phyloP scores from a whole-genome alignment of 2,329 filamentous ascomycete species.

The Fusarium sp. region DNA sequence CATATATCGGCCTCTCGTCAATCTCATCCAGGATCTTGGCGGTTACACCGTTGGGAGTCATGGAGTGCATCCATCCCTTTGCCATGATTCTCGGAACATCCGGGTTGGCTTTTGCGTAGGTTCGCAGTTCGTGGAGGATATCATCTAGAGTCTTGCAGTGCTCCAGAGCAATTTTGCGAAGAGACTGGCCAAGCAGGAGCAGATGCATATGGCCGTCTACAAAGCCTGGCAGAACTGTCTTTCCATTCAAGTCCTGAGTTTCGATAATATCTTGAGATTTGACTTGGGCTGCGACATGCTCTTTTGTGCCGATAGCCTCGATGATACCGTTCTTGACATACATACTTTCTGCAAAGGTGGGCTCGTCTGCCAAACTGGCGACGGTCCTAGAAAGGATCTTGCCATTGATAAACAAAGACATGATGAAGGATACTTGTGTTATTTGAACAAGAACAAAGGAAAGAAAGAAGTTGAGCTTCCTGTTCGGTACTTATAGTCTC shows the following conservation, averaged over 20 bases:
- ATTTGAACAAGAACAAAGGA: not conserved
- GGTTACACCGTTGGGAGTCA: constrained; percentile 58
- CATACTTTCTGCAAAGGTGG: constrained; percentile 49
- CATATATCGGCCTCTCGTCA: constrained; percentile 65
- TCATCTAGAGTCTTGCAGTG: constrained; percentile 61
- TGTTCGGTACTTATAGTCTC: constrained; percentile 28
- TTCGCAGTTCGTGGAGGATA: constrained; percentile 59
- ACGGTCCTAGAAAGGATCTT: constrained; percentile 44
- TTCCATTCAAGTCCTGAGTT: constrained; percentile 47
- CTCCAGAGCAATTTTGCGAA: constrained; percentile 62
- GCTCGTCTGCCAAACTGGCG: constrained; percentile 40
- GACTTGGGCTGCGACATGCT: constrained; percentile 42
- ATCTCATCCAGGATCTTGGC: constrained; percentile 61
- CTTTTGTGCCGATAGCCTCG: constrained; percentile 48
- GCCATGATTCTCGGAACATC: constrained; percentile 62
- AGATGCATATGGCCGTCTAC: constrained; percentile 69
- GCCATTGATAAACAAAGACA: constrained; percentile 47
- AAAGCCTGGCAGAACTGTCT: constrained; percentile 64
- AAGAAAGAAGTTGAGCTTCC: not conserved
- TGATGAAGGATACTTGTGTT: not conserved
- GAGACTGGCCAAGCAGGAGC: constrained; percentile 63
- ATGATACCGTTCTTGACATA: constrained; percentile 51
- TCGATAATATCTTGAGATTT: constrained; percentile 1
- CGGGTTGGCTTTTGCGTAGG: constrained; percentile 60
- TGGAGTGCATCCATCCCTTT: constrained; percentile 66